phyloP scores from a whole-genome alignment of 2,329 filamentous ascomycete species.

The Ceratocystis cubensis region DNA sequence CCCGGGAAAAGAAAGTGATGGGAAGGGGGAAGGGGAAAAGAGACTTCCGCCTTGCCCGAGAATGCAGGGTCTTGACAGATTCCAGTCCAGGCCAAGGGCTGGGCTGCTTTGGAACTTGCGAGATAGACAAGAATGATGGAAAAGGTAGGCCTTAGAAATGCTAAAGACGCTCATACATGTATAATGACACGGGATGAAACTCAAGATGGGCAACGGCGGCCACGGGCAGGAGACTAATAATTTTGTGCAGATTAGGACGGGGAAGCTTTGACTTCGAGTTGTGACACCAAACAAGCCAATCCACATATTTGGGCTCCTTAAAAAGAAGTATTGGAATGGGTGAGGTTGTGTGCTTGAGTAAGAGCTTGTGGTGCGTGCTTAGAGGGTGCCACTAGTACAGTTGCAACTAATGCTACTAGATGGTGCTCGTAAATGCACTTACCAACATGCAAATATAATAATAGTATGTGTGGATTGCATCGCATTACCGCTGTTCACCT shows the following conservation, averaged over 20 bases:
- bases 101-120: not conserved
- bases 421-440: not conserved
- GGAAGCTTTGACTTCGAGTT: not conserved
- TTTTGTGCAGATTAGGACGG: not conserved
- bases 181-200: too few species aligned
- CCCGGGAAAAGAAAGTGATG: not conserved
- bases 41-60: constrained; percentile 12
- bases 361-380: too few species aligned
- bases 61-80: constrained; percentile 1
- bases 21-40: not conserved
- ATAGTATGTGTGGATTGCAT: not conserved
- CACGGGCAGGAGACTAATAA: too few species aligned
- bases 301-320: not conserved
- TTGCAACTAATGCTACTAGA: too few species aligned
- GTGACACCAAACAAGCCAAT: constrained; percentile 3
- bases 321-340: not conserved
- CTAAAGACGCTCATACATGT: not conserved
- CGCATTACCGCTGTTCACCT: not conserved
- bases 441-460: not conserved
- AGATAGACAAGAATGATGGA: not conserved
- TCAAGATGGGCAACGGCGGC: too few species aligned
- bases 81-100: not conserved
- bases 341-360: too few species aligned
- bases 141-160: not conserved
- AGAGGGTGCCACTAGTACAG: too few species aligned